These are phyloP conservation scores for Xylogone sp. DNA, from an alignment of 2,329 filamentous ascomycete genomes.

Conservation along the genomic window DNA sequence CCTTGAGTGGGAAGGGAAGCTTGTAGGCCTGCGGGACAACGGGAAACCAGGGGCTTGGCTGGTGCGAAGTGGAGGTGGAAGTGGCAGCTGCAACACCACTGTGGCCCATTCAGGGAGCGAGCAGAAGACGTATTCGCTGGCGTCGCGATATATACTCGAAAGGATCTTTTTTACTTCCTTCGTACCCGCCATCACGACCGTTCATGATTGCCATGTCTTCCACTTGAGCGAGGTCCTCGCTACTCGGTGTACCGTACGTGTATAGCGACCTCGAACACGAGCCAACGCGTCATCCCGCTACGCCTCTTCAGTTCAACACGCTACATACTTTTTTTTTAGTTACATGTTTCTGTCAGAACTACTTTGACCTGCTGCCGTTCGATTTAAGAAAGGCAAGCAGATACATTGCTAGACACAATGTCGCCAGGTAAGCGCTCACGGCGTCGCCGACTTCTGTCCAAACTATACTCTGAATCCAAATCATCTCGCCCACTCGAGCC, in stretches of 20 bases:
- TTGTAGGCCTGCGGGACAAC: too few relatives aligned
- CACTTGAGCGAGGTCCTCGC: background rate
- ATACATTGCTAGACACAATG: background rate
- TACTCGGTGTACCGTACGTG: background rate
- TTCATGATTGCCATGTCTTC: background rate
- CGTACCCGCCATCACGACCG: background rate
- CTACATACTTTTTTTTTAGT: background rate
- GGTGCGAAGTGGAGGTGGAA: too few relatives aligned
- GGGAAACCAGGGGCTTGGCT: too few relatives aligned
- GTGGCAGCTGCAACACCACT: too few relatives aligned
- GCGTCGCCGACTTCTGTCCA: background rate
- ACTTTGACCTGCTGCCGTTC: background rate
- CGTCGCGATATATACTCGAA: too few relatives aligned
- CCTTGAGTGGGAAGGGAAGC: too few relatives aligned
- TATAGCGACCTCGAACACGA: background rate
- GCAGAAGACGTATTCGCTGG: too few relatives aligned
- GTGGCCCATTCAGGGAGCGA: too few relatives aligned
- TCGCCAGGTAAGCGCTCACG: background rate
- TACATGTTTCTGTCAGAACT: background rate
- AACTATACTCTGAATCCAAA: background rate
- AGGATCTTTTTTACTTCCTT: background rate
- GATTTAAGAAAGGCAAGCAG: too few relatives aligned
- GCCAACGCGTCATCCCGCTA: background rate
- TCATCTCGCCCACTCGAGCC: background rate
- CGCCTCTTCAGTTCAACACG: background rate